Percentiles rank a stretch among this genome's conserved stretches.
phyloP scores from a whole-genome alignment of 2,329 filamentous ascomycete species.

The Neocatenulostroma microsporum region DNA sequence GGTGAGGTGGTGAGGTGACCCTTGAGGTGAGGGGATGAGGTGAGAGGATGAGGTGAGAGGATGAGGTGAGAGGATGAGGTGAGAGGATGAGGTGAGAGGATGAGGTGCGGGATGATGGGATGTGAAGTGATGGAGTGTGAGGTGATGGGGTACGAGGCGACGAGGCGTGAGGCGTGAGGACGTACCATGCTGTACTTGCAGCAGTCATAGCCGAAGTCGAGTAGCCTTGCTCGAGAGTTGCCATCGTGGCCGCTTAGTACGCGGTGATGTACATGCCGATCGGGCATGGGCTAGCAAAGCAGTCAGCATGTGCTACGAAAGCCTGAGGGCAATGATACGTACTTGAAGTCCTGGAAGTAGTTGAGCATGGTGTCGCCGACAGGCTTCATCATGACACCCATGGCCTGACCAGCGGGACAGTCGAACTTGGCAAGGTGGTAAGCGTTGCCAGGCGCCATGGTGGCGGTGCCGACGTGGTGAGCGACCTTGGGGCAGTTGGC shows the following conservation, averaged over 20 bases:
- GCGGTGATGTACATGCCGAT: constrained; percentile 10
- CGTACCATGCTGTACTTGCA: too few relatives aligned
- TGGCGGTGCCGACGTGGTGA: constrained; percentile 37
- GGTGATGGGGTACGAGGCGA: too few relatives aligned
- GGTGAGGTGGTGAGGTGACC: too few relatives aligned
- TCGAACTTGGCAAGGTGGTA: constrained; percentile 12
- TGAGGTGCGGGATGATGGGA: too few relatives aligned
- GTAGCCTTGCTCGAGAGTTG: too few relatives aligned
- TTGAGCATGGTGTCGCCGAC: constrained; percentile 46
- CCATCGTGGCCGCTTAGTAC: constrained; percentile 2
- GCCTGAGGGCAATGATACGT: constrained; percentile 26
- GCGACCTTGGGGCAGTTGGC: constrained; percentile 44
- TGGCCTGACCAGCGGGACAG: constrained; percentile 47
- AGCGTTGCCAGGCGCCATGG: constrained; percentile 26
- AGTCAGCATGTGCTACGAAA: background rate
- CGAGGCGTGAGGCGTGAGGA: too few relatives aligned
- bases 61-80: too few relatives aligned
- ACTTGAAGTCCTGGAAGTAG: constrained; percentile 62
- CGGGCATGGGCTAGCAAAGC: constrained; percentile 3
- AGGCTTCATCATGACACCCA: constrained; percentile 47
- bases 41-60: too few relatives aligned
- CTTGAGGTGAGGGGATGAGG: too few relatives aligned
- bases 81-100: too few relatives aligned
- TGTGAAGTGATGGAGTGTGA: too few relatives aligned
- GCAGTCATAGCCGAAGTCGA: background rate